Conservation (phyloP, 202 grass and related monocot genomes). For the Alloteropsis angusta region DNA sequence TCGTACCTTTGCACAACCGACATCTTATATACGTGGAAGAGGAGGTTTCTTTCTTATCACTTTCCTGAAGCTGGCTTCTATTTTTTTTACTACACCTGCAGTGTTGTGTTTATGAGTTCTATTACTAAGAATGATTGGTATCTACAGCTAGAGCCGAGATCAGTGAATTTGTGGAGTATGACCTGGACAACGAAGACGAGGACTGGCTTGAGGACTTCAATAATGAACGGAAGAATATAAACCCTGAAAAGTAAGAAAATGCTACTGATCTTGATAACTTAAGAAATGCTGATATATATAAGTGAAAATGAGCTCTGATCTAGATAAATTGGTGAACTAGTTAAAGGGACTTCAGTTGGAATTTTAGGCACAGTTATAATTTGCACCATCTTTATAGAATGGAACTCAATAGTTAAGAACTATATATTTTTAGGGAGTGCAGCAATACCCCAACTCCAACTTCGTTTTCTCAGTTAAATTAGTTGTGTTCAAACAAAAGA, state of each 20-base stretch:
- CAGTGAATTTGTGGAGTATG: constrained; percentile 92
- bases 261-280: background rate
- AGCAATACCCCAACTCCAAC: background rate
- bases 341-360: background rate
- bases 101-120: constrained; percentile 21
- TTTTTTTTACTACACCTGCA: background rate
- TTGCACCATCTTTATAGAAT: background rate
- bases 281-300: constrained; percentile 8
- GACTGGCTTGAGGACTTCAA: constrained; percentile 93
- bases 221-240: constrained; percentile 71
- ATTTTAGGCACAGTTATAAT: constrained; percentile 14
- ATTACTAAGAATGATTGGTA: constrained; percentile 6
- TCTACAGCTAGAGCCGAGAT: constrained; percentile 77
- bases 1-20: constrained; percentile 79
- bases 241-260: constrained; percentile 78
- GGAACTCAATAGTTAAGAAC: background rate
- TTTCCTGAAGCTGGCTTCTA: background rate
- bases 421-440: background rate
- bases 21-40: constrained; percentile 87
- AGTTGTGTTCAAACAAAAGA: background rate
- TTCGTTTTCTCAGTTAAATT: background rate
- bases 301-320: constrained; percentile 34
- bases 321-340: background rate
- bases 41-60: constrained; percentile 56
- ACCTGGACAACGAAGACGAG: constrained; percentile 91